Evolutionary conservation across 2,329 filamentous ascomycete species (phyloP).

Genomic region (Neofusicoccum ribis): DNA sequence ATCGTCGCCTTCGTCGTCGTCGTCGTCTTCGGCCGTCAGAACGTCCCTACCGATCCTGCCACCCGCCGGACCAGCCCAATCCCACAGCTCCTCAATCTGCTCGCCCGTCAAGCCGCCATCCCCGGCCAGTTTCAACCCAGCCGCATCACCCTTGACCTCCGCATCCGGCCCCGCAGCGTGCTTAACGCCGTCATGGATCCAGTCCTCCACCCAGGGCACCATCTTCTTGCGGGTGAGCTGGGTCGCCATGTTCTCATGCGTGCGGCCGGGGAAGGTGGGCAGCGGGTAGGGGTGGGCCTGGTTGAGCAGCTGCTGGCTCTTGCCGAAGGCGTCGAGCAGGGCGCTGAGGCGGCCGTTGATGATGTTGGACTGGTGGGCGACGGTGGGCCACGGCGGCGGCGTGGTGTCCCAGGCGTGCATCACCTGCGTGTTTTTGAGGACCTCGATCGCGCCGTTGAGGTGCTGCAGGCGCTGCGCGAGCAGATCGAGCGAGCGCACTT

Average conservation of each 20-base stretch:
- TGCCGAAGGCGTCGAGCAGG: constrained; percentile 64
- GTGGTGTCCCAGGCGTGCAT: neutral
- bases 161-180: constrained; percentile 40
- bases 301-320: constrained; percentile 67
- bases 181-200: constrained; percentile 63
- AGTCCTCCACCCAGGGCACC: constrained; percentile 73
- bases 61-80: constrained; percentile 52
- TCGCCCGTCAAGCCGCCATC: constrained; percentile 40
- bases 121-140: constrained; percentile 21
- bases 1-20: constrained; percentile 46
- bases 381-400: constrained; percentile 10
- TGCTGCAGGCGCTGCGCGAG: constrained; percentile 14
- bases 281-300: constrained; percentile 74
- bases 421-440: constrained; percentile 11
- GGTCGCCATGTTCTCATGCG: constrained; percentile 59
- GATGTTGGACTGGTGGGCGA: constrained; percentile 17
- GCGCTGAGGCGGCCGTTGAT: constrained; percentile 52
- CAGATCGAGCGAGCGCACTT: constrained; percentile 11
- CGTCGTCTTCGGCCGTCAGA: constrained; percentile 36
- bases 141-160: neutral
- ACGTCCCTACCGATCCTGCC: constrained; percentile 54
- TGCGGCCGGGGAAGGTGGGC: constrained; percentile 67
- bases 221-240: constrained; percentile 80
- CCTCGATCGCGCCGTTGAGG: constrained; percentile 15
- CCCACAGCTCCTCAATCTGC: constrained; percentile 62